These are phyloP conservation scores for Akanthomyces dipterigenus DNA, from an alignment of 2,329 filamentous ascomycete genomes.

Conservation along the genomic window DNA sequence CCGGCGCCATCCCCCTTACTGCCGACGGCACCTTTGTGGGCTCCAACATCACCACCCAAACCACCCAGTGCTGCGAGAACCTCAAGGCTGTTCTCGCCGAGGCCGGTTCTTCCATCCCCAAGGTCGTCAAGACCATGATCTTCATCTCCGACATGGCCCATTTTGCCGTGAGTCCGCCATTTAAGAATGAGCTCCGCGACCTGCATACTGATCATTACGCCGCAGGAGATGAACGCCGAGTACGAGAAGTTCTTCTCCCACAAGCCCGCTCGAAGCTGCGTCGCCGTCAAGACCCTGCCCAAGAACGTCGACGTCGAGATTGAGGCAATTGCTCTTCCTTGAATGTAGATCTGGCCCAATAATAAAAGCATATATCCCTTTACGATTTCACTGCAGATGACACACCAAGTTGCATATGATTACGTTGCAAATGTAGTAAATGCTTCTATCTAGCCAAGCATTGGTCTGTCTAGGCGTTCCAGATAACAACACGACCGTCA, in stretches of 20 bases:
- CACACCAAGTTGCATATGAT: neutral
- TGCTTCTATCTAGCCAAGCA: neutral
- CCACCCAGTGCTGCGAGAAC: slow-evolving; percentile 62
- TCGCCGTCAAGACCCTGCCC: slow-evolving; percentile 82
- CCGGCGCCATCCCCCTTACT: slow-evolving; percentile 65
- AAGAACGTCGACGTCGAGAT: slow-evolving; percentile 86
- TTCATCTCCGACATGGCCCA: slow-evolving; percentile 89
- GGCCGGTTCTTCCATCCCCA: slow-evolving; percentile 69
- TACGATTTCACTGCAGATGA: neutral
- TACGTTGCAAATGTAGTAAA: neutral
- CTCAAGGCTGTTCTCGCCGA: slow-evolving; percentile 76
- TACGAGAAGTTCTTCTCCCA: slow-evolving; percentile 78
- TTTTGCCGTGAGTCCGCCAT: slow-evolving; percentile 55
- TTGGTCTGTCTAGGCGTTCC: slow-evolving; percentile 49
- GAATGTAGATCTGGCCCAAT: slow-evolving; percentile 16
- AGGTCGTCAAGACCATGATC: slow-evolving; percentile 85
- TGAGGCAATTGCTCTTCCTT: slow-evolving; percentile 73
- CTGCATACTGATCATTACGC: neutral
- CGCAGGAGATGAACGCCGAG: slow-evolving; percentile 71
- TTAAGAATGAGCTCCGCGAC: neutral
- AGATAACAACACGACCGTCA: slow-evolving; percentile 75
- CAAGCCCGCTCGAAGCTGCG: slow-evolving; percentile 83
- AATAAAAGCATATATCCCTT: slow-evolving; percentile 4
- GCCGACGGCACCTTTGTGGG: slow-evolving; percentile 48
- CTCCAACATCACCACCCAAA: slow-evolving; percentile 58